Evolutionary conservation across 1,284 basidiomycete species (phyloP).

Genomic region (Tilletiopsis washingtonensis): DNA sequence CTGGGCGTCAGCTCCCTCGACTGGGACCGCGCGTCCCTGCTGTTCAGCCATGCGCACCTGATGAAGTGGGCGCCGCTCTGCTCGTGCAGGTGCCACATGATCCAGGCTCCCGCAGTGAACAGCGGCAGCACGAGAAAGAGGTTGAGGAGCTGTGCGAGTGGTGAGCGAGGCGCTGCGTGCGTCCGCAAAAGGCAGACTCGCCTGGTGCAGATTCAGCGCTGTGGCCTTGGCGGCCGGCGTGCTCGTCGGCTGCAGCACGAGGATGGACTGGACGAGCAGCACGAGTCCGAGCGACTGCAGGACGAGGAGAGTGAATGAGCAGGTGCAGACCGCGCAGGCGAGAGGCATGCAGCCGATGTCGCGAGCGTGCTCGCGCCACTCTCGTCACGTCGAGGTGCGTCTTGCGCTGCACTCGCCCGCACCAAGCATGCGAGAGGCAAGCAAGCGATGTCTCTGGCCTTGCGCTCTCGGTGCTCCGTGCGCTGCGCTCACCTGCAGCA

Average conservation of each 20-base stretch:
- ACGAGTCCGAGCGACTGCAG: constrained; percentile 23
- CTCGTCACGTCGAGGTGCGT: too few relatives aligned
- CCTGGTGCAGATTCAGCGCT: constrained; percentile 20
- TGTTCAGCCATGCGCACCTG: too few relatives aligned
- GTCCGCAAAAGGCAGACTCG: too few relatives aligned
- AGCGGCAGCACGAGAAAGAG: constrained; percentile 23
- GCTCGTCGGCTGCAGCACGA: constrained; percentile 28
- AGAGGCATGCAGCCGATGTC: neutral
- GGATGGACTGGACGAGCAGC: constrained; percentile 21
- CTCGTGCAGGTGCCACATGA: constrained; percentile 39
- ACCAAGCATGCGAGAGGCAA: too few relatives aligned
- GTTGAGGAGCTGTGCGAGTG: constrained; percentile 21
- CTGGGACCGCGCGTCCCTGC: too few relatives aligned
- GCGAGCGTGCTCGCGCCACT: too few relatives aligned
- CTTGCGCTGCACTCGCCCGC: too few relatives aligned
- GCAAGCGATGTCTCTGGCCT: neutral
- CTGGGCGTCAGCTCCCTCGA: too few relatives aligned
- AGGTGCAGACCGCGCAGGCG: neutral
- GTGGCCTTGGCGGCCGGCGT: constrained; percentile 10
- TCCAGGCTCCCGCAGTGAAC: constrained; percentile 26
- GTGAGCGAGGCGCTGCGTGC: too few relatives aligned
- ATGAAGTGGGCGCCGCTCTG: constrained; percentile 24
- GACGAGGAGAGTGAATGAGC: neutral
- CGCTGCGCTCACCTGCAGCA: constrained; percentile 10
- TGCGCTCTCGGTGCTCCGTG: neutral